Percentiles rank a stretch among this genome's conserved stretches.
Conservation (phyloP, 2,329 filamentous ascomycete species). For the Huntiella decipiens region DNA sequence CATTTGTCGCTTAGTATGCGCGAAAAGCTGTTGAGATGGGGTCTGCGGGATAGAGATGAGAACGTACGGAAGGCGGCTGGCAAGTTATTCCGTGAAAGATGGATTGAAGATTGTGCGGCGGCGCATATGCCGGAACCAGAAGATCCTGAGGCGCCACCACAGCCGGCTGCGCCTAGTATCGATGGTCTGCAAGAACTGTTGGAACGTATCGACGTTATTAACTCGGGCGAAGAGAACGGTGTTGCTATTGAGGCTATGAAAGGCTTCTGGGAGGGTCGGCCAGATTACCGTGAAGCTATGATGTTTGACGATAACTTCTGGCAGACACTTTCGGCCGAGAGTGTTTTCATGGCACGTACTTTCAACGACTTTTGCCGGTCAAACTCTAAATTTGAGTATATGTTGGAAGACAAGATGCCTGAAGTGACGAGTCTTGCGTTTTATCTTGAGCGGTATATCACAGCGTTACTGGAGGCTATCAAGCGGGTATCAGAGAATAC, state of each 20-base stretch:
- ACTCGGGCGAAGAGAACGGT: slow-evolving; percentile 74
- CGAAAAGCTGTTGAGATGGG: slow-evolving; percentile 90
- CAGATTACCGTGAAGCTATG: slow-evolving; percentile 58
- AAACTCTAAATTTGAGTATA: slow-evolving; percentile 50
- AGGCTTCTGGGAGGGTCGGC: slow-evolving; percentile 86
- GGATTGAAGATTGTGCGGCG: slow-evolving; percentile 88
- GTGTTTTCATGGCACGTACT: slow-evolving; percentile 74
- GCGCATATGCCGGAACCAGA: slow-evolving; percentile 40
- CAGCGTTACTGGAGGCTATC: slow-evolving; percentile 45
- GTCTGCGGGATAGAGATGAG: slow-evolving; percentile 81
- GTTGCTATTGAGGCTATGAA: slow-evolving; percentile 88
- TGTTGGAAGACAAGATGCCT: slow-evolving; percentile 83
- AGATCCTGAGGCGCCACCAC: slow-evolving; percentile 29
- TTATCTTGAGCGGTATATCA: slow-evolving; percentile 65
- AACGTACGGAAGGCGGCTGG: slow-evolving; percentile 83
- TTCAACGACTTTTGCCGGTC: slow-evolving; percentile 85
- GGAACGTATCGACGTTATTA: slow-evolving; percentile 83
- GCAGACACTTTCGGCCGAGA: slow-evolving; percentile 66
- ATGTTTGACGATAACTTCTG: slow-evolving; percentile 58
- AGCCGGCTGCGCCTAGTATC: slow-evolving; percentile 41
- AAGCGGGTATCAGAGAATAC: slow-evolving; percentile 36
- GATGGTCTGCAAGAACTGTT: slow-evolving; percentile 79
- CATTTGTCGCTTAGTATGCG: slow-evolving; percentile 84
- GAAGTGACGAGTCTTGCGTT: slow-evolving; percentile 85
- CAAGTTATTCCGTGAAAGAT: slow-evolving; percentile 79